Conservation (phyloP, 139 green algal species). For the Tetraselmis striata region DNA sequence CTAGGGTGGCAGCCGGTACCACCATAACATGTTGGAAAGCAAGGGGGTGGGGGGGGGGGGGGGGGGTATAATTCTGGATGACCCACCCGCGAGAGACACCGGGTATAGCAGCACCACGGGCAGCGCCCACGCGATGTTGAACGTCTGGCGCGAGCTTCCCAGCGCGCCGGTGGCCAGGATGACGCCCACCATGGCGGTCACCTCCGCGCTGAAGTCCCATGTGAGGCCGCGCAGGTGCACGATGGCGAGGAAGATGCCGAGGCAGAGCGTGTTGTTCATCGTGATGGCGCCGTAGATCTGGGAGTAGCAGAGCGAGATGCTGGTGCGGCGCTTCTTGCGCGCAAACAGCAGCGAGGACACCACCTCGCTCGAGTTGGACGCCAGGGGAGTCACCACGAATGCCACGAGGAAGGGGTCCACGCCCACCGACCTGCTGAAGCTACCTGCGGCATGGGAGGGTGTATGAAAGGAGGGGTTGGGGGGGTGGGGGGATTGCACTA, state of each 20-base stretch:
- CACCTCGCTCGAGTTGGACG: slow-evolving; percentile 58
- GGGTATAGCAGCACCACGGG: slow-evolving; percentile 30
- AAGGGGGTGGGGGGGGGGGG: too few species aligned
- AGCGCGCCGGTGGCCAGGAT: slow-evolving; percentile 32
- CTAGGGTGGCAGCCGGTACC: too few species aligned
- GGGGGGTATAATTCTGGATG: too few species aligned
- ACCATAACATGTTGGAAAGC: too few species aligned
- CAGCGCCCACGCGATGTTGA: slow-evolving; percentile 30
- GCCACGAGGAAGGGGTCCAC: slow-evolving; percentile 56
- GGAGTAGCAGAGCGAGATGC: slow-evolving; percentile 45
- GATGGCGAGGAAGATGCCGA: slow-evolving; percentile 59
- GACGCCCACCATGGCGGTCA: slow-evolving; percentile 16
- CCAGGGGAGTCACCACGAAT: slow-evolving; percentile 54
- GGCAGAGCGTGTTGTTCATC: slow-evolving; percentile 68
- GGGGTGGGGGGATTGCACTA: too few species aligned
- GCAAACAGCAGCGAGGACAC: slow-evolving; percentile 55
- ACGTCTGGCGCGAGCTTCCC: slow-evolving; percentile 26
- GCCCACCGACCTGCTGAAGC: slow-evolving; percentile 19
- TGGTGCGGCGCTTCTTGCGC: slow-evolving; percentile 38
- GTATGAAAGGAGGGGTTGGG: too few species aligned
- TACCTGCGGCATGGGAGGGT: slow-evolving; percentile 19
- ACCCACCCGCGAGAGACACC: slow-evolving; percentile 18
- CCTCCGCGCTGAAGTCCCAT: slow-evolving; percentile 54
- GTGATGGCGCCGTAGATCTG: slow-evolving; percentile 57
- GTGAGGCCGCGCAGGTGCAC: slow-evolving; percentile 35